Evolutionary conservation across 345 rosid species (phyloP).

Genomic region (Boechera retrofracta): DNA sequence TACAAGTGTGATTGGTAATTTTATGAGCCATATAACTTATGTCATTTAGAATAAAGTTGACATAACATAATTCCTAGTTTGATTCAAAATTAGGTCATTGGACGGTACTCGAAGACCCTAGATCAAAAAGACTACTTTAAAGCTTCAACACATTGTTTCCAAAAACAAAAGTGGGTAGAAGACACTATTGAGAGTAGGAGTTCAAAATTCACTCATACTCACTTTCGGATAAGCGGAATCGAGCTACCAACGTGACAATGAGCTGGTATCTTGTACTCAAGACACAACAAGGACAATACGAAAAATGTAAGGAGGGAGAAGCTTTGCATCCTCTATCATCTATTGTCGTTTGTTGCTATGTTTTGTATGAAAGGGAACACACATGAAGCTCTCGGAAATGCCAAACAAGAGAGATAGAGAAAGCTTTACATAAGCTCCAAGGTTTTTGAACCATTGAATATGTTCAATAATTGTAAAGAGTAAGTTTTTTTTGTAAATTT

Average conservation of each 20-base stretch:
- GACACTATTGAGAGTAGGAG: constrained; percentile 10
- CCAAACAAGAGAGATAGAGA: constrained; percentile 8
- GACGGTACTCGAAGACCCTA: constrained; percentile 8
- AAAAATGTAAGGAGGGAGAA: constrained; percentile 19
- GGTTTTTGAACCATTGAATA: neutral
- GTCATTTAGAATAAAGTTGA: constrained; percentile 6
- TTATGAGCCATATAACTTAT: neutral
- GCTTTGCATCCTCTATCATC: neutral
- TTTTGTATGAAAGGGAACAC: constrained; percentile 16
- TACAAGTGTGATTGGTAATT: neutral
- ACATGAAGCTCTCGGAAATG: constrained; percentile 1
- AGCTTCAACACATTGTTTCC: neutral
- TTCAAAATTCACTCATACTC: constrained; percentile 3
- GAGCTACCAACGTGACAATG: constrained; percentile 34
- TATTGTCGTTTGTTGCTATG: constrained; percentile 29
- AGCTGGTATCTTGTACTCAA: constrained; percentile 19
- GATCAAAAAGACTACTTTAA: neutral
- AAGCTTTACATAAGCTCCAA: neutral
- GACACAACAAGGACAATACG: constrained; percentile 25
- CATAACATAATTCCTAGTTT: neutral
- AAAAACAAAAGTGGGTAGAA: neutral
- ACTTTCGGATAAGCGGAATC: constrained; percentile 22
- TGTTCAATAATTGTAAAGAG: neutral
- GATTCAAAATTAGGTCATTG: neutral
- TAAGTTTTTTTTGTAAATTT: no score